Evolutionary conservation across 108 stramenopile genomes (phyloP), one percentile per base, ranked within the genome.

Genomic region (Skeletonema potamos): DNA sequence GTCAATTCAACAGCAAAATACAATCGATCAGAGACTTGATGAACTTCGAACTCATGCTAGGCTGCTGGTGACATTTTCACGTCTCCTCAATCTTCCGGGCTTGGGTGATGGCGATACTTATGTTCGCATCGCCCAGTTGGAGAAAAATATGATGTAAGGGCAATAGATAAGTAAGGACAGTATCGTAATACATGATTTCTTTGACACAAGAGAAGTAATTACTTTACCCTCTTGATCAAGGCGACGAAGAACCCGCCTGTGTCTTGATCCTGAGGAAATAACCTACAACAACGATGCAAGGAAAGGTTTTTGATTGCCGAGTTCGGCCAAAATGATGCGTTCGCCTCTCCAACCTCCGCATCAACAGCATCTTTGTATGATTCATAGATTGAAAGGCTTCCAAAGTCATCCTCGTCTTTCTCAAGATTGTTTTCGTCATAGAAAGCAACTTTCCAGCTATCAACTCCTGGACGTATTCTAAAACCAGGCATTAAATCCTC

Each of bases 231-330:
- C 48, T 72, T 70, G 1, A 97, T 58, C 4, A 99, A 69, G 18
- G 93, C 92, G 27, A 98, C 80, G 69, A 98, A 99, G 78, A 99
- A 99, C 7, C 97, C 99, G 59, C 97, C 98, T 2, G 96, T 90
- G 68, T 99, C 93, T 41, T 95, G 85, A 67, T 98, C 98, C 64
- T 99, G 97, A 7, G 99, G 99, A 43, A 96, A 79, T 46, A 98
- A 73, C 15, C 98, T 92, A 48, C 86, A 58, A 73, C 99, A 98
- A 1, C 83, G 72, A 34, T 72, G 62, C 24, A 86, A 27, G 11
- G 66, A 41, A 7, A 22, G 48, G 9, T 36, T 13, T 10, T 58
- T 30, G 54, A 62, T 30, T 30, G 18, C 44, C 1, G 27, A 15
- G 15, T 76, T 54, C 20, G 90, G 85, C 91, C 91, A 94, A 72